A percentile compares a stretch with the other conserved stretches of the same genome.
Conservation (phyloP, 2,329 filamentous ascomycete species). For the Hirsutella thompsonii region DNA sequence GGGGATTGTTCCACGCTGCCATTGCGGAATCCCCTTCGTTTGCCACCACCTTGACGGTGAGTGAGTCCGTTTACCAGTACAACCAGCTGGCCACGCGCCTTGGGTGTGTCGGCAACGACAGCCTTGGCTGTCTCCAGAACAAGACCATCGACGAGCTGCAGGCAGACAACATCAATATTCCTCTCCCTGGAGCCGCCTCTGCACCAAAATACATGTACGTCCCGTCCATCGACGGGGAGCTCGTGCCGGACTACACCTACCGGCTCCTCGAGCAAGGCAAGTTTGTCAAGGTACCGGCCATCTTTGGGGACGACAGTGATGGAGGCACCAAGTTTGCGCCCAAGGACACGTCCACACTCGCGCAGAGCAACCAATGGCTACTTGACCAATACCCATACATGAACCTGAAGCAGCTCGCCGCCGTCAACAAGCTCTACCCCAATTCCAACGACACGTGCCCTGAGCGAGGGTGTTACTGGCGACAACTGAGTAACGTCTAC, state of each 20-base stretch:
- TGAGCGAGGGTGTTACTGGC: conserved; percentile 20
- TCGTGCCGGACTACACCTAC: conserved; percentile 38
- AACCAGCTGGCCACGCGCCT: conserved; percentile 30
- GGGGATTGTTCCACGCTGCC: conserved; percentile 35
- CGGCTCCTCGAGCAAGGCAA: conserved; percentile 31
- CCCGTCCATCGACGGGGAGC: conserved; percentile 39
- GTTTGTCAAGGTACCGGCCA: conserved; percentile 39
- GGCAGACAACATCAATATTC: conserved; percentile 25
- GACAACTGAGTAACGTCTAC: conserved; percentile 22
- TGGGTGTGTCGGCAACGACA: conserved; percentile 24
- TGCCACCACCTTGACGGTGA: conserved; percentile 29
- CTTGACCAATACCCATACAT: conserved; percentile 21
- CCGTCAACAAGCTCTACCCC: conserved; percentile 21
- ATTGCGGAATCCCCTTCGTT: conserved; percentile 40
- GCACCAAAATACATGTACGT: conserved; percentile 39
- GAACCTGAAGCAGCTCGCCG: conserved; percentile 15
- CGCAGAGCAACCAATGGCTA: conserved; percentile 19
- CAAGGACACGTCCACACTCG: conserved; percentile 16
- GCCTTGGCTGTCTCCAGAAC: conserved; percentile 31
- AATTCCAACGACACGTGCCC: conserved; percentile 20
- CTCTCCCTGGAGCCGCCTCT: conserved; percentile 12
- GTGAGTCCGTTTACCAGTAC: conserved; percentile 38
- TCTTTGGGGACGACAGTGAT: conserved; percentile 28
- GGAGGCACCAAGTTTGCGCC: conserved; percentile 24
- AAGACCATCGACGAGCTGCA: conserved; percentile 28